Evolutionary conservation across 2,329 filamentous ascomycete species (phyloP), one percentile per base, ranked within the genome.

Genomic region (Zelopaecilomyces penicillatus): DNA sequence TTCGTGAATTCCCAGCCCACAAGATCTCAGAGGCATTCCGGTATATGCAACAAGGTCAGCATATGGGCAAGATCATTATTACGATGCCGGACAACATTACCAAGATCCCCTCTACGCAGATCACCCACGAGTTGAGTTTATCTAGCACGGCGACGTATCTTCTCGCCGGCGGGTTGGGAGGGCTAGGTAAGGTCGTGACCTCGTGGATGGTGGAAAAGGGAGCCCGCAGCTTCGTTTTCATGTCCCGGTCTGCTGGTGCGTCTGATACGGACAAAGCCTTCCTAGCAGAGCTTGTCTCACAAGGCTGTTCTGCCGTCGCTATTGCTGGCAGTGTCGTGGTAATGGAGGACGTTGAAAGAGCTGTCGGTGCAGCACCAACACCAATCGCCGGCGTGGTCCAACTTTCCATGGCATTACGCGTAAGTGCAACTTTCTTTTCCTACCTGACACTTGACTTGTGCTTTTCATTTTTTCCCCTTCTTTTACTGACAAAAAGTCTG

Each of bases 41-140:
- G 2, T 54, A 61, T 27, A 63, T 71, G 61, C 66, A 68, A 35
- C 56, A 55, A 4, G 67, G 66, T 0, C 54, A 53, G 36, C 66
- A 69, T 40, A 62, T 68, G 33, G 69, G 67, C 11, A 43, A 43
- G 30, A 19, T 47, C 37, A n/a, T 41, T 7, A 36, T 47, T 31
- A 32, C 11, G 12, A 35, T 47, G 19, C 41, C 30, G 4, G 29
- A 37, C 10, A 45, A 42, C 6, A 30, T 19, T 3, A 36, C 26
- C 26, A 27, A 30, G 19, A 43, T 19, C 28, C 40, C 33, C 12
- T 12, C 29, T 11, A 6, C 28, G 12, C 34, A 29, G 6, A 12
- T 43, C 19, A 10, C n/a, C 12, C 37, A 27, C 26, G 11, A 39
- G 27, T 10, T 27, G 6, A 10, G 26, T 12, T 29, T 43, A 6